Evolutionary conservation across 2,329 filamentous ascomycete genomes (phyloP).

Genomic region (Didymella pinodella): DNA sequence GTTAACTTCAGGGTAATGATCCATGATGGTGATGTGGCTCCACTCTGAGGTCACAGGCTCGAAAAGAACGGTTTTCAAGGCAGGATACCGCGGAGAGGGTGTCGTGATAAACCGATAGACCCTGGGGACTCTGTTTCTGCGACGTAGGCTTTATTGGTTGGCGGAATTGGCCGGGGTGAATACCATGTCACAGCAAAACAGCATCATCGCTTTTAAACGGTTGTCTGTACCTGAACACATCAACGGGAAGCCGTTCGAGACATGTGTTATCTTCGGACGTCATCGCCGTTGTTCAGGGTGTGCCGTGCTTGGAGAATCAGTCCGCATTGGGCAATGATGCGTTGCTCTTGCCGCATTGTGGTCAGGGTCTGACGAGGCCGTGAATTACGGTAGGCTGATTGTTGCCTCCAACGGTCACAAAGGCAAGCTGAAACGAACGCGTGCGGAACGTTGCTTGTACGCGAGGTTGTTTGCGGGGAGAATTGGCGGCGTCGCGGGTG

Average conservation of each 20-base stretch:
- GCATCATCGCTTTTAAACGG: constrained; percentile 10
- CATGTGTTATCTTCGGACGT: constrained; percentile 22
- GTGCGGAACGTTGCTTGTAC: constrained; percentile 1
- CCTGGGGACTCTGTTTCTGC: background rate
- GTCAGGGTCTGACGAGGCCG: constrained; percentile 18
- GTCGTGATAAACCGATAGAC: background rate
- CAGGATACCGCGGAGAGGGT: constrained; percentile 10
- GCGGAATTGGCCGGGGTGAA: background rate
- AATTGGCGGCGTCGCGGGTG: constrained; percentile 6
- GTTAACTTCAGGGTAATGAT: constrained; percentile 36
- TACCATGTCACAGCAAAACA: background rate
- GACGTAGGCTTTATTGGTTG: constrained; percentile 12
- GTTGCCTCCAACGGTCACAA: constrained; percentile 6
- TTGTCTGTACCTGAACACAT: constrained; percentile 7
- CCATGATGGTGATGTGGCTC: constrained; percentile 28
- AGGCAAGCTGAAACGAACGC: constrained; percentile 17
- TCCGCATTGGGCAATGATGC: constrained; percentile 20
- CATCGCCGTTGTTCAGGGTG: constrained; percentile 15
- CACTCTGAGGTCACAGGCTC: constrained; percentile 17
- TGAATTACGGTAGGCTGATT: constrained; percentile 14
- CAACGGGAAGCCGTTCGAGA: constrained; percentile 9
- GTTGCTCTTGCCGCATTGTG: constrained; percentile 12
- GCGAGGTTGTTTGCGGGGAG: constrained; percentile 16
- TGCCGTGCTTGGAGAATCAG: constrained; percentile 7
- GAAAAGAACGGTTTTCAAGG: constrained; percentile 5